phyloP scores from a whole-genome alignment of 2,329 filamentous ascomycete genomes.

The Nakataea oryzae region DNA sequence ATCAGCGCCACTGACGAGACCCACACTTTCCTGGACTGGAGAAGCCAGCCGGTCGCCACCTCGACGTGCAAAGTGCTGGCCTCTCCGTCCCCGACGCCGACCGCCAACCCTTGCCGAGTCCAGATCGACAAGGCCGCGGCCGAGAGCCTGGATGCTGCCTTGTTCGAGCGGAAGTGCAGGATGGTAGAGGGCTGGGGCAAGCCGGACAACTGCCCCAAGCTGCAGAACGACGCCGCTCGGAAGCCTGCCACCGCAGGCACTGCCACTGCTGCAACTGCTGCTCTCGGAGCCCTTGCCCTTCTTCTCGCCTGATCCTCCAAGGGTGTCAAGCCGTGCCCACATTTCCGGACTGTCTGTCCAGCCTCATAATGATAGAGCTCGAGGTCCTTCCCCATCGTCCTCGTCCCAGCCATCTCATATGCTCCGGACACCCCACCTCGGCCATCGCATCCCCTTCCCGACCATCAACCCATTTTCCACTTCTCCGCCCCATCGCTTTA shows the following conservation, averaged over 20 bases:
- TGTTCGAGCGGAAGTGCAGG: background rate
- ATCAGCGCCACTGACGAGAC: background rate
- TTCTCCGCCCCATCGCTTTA: too few species aligned
- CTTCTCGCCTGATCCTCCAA: background rate
- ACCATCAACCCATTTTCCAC: too few species aligned
- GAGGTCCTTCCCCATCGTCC: too few species aligned
- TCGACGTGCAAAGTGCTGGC: background rate
- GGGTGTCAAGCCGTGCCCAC: too few species aligned
- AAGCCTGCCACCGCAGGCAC: background rate
- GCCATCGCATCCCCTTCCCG: too few species aligned
- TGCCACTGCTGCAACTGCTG: background rate
- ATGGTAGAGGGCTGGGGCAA: background rate
- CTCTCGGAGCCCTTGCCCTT: background rate
- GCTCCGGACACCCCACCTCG: too few species aligned
- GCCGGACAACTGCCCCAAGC: background rate
- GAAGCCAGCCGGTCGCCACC: too few species aligned
- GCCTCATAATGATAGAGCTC: too few species aligned
- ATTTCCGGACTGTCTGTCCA: too few species aligned
- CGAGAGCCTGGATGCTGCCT: background rate
- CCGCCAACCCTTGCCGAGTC: background rate
- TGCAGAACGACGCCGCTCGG: background rate
- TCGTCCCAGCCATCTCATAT: too few species aligned
- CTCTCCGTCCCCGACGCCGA: background rate
- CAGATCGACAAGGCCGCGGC: slow-evolving; percentile 4
- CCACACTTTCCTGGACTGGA: background rate